A percentile compares a stretch with the other conserved stretches of the same genome.
Conservation (phyloP, 768 basidiomycete genomes). For the Mycena maculata region DNA sequence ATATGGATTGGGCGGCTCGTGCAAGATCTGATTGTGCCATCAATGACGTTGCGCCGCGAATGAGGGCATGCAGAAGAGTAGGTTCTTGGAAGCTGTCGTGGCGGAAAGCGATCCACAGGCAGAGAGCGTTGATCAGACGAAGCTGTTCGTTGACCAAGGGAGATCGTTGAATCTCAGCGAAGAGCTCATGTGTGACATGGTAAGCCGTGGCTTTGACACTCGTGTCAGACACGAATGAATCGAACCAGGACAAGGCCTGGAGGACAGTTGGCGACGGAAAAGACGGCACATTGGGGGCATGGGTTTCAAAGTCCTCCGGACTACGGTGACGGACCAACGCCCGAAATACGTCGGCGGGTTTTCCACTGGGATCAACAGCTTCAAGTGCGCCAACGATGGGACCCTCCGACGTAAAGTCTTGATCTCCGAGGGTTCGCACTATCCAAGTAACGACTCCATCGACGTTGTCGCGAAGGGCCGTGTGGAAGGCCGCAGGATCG, state of each 20-base stretch:
- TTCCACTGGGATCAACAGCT: conserved; percentile 46
- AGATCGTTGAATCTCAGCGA: conserved; percentile 71
- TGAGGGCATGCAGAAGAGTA: conserved; percentile 73
- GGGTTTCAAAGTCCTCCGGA: conserved; percentile 59
- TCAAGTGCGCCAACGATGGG: conserved; percentile 61
- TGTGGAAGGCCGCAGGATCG: conserved; percentile 47
- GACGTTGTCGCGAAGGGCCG: conserved; percentile 54
- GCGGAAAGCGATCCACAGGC: conserved; percentile 77
- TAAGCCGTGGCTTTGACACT: conserved; percentile 73
- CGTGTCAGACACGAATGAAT: conserved; percentile 51
- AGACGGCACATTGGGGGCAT: conserved; percentile 75
- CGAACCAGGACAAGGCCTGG: conserved; percentile 71
- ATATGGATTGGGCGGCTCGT: conserved; percentile 76
- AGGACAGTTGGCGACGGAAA: conserved; percentile 64
- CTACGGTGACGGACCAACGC: conserved; percentile 65
- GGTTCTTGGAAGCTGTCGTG: conserved; percentile 64
- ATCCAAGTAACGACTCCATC: conserved; percentile 71
- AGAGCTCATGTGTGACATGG: conserved; percentile 80
- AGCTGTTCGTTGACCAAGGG: conserved; percentile 88
- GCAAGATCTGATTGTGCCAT: conserved; percentile 77
- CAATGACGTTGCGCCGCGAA: conserved; percentile 74
- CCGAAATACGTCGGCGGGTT: conserved; percentile 58
- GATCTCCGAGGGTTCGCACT: conserved; percentile 73
- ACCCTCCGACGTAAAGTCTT: conserved; percentile 67
- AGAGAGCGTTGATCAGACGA: conserved; percentile 77